These are phyloP conservation scores for Skeletonema grethae DNA, from an alignment of 108 stramenopile species.

Conservation along the genomic window DNA sequence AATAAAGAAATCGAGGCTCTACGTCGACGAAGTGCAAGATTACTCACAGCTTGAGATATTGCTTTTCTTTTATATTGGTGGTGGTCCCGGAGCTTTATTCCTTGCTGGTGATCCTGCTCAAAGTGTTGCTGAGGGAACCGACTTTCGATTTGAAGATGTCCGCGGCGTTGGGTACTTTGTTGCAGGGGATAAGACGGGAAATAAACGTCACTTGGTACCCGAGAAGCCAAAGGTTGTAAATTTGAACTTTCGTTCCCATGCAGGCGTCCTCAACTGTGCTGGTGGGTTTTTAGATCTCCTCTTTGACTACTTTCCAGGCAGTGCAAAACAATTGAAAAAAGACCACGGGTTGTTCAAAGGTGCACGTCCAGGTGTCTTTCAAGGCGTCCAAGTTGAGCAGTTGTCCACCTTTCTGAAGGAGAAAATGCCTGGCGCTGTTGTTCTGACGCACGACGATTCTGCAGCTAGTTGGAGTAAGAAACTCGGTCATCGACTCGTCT, in stretches of 20 bases:
- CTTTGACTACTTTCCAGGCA: constrained; percentile 45
- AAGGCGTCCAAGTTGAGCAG: constrained; percentile 26
- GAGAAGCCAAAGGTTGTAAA: constrained; percentile 54
- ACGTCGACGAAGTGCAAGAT: constrained; percentile 55
- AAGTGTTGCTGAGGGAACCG: constrained; percentile 59
- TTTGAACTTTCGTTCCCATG: constrained; percentile 61
- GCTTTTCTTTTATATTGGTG: constrained; percentile 51
- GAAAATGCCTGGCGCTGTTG: constrained; percentile 27
- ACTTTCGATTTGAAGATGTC: constrained; percentile 67
- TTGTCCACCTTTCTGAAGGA: constrained; percentile 21
- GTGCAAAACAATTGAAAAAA: constrained; percentile 44
- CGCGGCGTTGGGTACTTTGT: constrained; percentile 47
- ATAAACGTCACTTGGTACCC: constrained; percentile 35
- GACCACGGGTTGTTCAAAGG: constrained; percentile 59
- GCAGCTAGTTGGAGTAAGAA: constrained; percentile 21
- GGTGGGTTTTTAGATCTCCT: constrained; percentile 42
- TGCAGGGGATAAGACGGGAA: constrained; percentile 14
- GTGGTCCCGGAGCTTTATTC: constrained; percentile 49
- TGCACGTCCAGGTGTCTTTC: constrained; percentile 53
- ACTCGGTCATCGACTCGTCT: constrained; percentile 34
- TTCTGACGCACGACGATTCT: constrained; percentile 50
- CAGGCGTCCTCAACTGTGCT: constrained; percentile 57
- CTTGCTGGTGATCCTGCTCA: constrained; percentile 59
- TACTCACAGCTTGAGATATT: constrained; percentile 58
- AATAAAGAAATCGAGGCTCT: constrained; percentile 12